Evolutionary conservation across 2,329 filamentous ascomycete species (phyloP).

Genomic region (Penicillium griseofulvum): DNA sequence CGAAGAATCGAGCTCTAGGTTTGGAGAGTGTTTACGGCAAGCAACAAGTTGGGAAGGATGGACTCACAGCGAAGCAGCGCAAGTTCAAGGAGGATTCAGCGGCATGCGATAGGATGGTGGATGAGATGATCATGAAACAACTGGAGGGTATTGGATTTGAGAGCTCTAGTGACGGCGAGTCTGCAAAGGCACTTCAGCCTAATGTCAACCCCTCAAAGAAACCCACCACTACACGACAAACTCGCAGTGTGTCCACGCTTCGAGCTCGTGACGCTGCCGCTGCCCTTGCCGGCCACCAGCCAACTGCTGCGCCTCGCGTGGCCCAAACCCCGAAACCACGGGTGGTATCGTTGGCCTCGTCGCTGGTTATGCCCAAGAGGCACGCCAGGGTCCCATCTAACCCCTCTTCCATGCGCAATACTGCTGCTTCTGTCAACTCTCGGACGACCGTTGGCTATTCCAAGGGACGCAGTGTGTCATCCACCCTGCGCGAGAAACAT

Average conservation of each 20-base stretch:
- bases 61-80: constrained; percentile 66
- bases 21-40: constrained; percentile 50
- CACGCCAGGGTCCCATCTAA: constrained; percentile 50
- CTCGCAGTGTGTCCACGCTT: constrained; percentile 38
- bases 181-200: constrained; percentile 22
- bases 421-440: constrained; percentile 65
- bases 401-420: constrained; percentile 56
- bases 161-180: constrained; percentile 54
- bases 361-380: constrained; percentile 37
- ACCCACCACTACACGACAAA: constrained; percentile 21
- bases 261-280: constrained; percentile 42
- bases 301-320: constrained; percentile 33
- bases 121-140: constrained; percentile 66
- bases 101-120: constrained; percentile 62
- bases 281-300: constrained; percentile 35
- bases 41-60: constrained; percentile 50
- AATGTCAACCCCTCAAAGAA: constrained; percentile 26
- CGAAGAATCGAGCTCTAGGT: constrained; percentile 53
- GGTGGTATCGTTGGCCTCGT: constrained; percentile 30
- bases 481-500: constrained; percentile 29
- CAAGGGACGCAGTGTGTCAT: constrained; percentile 60
- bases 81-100: constrained; percentile 64
- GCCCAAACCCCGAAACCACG: constrained; percentile 37
- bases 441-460: constrained; percentile 82
- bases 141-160: constrained; percentile 64